Evolutionary conservation across 805 yeast species (phyloP), one percentile per base, ranked within the genome.

Genomic region (Sugiyamaella chiloensis): DNA sequence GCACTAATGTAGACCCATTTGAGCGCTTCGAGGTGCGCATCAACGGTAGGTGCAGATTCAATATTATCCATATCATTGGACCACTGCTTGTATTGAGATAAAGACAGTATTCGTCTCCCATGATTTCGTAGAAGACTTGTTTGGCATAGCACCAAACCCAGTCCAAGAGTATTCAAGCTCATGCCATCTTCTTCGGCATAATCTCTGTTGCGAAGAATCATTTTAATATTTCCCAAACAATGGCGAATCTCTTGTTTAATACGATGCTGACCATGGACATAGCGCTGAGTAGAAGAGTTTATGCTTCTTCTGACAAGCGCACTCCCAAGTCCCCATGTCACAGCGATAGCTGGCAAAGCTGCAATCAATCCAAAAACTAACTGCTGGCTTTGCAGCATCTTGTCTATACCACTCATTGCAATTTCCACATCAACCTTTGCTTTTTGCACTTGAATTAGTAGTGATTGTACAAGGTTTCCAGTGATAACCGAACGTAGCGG

Each of bases 381-480:
- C 63, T 93, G 96, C 68, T 91, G 99, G 43, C 93, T 83, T 64
- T 88, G 85, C 39, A 93, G 74, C 55, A 91, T 70, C 61, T 86
- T 83, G 66, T 93, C 98, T 52, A 93, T 90, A 6, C 98, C 98
- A 56, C 77, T 79, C 52, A 91, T 77, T 0, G 96, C 98, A 4
- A 89, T 70, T 30, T 86, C 89, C 6, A 96, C 96, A 63, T 91
- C 99, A 5, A 93, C 97, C 66, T 91, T 91, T 9, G 96, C 84
- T 67, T 93, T 91, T 64, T 91, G 99, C n/a, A 93, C 72, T 65
- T 93, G 98, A 52, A 91, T 90, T 59, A 93, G 68, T 40, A 93
- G 64, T 12, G 90, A 81, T 46, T 96, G 74, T 6, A 89, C 65
- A 54, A 91, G 73, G 48, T 81, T 79, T 3, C 98, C 99, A 11